These are phyloP conservation scores for Corylus americana DNA, from an alignment of 306 rosid species.

Conservation along the genomic window DNA sequence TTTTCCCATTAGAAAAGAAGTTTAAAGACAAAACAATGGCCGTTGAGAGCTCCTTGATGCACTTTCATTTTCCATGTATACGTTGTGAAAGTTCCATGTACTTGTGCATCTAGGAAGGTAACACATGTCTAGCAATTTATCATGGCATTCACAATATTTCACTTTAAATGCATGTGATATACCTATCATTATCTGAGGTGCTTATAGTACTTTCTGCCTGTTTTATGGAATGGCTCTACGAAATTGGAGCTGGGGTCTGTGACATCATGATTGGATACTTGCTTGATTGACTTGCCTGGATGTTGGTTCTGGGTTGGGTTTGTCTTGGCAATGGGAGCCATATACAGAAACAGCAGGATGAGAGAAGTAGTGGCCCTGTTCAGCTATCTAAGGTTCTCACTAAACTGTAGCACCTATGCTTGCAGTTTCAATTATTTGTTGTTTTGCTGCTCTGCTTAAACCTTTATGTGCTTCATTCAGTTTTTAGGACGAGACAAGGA, in stretches of 20 bases:
- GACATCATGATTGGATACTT: conserved; percentile 66
- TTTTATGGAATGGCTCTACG: conserved; percentile 79
- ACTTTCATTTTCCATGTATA: neutral
- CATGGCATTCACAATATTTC: neutral
- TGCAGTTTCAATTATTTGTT: neutral
- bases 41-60: neutral
- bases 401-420: conserved; percentile 22
- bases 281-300: conserved; percentile 74
- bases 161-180: neutral
- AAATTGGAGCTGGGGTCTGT: conserved; percentile 98
- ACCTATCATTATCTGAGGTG: conserved; percentile 35
- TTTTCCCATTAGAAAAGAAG: neutral
- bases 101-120: neutral
- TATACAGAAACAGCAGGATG: conserved; percentile 82
- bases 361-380: conserved; percentile 73
- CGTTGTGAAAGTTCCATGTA: neutral
- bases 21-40: neutral
- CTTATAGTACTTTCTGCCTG: conserved; percentile 75
- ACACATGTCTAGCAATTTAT: neutral
- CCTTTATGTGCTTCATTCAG: conserved; percentile 44
- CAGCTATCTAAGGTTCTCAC: conserved; percentile 89
- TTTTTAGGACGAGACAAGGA: conserved; percentile 83
- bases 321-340: conserved; percentile 87
- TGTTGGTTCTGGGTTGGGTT: conserved; percentile 68
- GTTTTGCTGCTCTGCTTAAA: conserved; percentile 1